Evolutionary conservation across 306 rosid genomes (phyloP).

Genomic region (Vigna nakashimae): DNA sequence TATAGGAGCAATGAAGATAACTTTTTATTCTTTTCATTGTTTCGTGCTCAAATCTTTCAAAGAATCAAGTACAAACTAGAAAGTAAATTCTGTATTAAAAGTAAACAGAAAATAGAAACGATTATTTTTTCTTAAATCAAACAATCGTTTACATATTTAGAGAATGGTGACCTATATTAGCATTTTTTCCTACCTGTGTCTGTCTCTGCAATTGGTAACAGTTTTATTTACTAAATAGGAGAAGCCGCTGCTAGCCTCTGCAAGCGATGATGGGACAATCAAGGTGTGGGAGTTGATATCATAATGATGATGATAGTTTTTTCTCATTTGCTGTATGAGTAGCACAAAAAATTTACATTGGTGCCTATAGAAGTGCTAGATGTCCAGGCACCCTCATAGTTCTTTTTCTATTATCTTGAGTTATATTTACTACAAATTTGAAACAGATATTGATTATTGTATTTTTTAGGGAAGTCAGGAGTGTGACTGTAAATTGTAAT

Average conservation of each 20-base stretch:
- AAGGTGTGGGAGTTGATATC: slow-evolving; percentile 89
- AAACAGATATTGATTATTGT: slow-evolving; percentile 31
- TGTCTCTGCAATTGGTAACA: slow-evolving; percentile 24
- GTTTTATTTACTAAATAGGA: slow-evolving; percentile 58
- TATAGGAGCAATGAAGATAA: background rate
- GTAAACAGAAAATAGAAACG: background rate
- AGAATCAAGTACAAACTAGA: background rate
- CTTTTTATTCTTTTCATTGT: background rate
- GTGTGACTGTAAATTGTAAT: slow-evolving; percentile 44
- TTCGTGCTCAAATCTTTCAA: background rate
- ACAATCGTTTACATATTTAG: slow-evolving; percentile 12
- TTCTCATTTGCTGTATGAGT: slow-evolving; percentile 44
- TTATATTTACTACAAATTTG: slow-evolving; percentile 19
- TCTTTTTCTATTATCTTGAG: slow-evolving; percentile 18
- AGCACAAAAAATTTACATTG: slow-evolving; percentile 37
- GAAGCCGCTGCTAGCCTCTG: slow-evolving; percentile 78
- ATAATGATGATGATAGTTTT: slow-evolving; percentile 45
- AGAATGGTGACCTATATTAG: slow-evolving; percentile 24
- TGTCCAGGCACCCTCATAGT: slow-evolving; percentile 42
- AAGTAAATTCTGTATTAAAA: background rate
- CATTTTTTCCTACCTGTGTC: slow-evolving; percentile 32
- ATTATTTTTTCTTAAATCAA: background rate
- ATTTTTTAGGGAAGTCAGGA: slow-evolving; percentile 28
- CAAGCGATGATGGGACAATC: slow-evolving; percentile 87
- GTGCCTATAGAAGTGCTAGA: slow-evolving; percentile 42